A percentile compares a stretch with the other conserved stretches of the same genome.
These are phyloP conservation scores for Sonneratia caseolaris DNA, from an alignment of 345 rosid species.

Conservation along the genomic window DNA sequence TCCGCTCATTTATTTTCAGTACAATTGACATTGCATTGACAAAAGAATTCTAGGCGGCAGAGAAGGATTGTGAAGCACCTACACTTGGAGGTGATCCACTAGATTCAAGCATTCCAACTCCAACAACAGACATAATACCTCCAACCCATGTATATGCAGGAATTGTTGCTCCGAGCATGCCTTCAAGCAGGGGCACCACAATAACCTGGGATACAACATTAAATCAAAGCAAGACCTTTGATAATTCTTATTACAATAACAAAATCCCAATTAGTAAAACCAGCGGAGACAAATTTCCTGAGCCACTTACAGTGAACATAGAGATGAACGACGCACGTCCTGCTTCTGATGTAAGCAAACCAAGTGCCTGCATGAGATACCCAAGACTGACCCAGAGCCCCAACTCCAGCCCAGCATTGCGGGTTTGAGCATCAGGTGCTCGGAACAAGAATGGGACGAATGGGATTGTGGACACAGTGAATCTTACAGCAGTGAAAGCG, in stretches of 20 bases:
- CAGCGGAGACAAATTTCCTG: neutral
- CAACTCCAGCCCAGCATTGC: slow-evolving; percentile 53
- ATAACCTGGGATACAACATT: slow-evolving; percentile 28
- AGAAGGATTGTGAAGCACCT: slow-evolving; percentile 9
- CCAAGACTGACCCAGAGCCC: slow-evolving; percentile 59
- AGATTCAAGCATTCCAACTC: slow-evolving; percentile 54
- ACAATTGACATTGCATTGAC: neutral
- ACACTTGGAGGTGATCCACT: slow-evolving; percentile 55
- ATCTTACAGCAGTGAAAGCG: slow-evolving; percentile 41
- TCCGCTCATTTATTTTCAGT: neutral
- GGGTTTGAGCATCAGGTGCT: slow-evolving; percentile 33
- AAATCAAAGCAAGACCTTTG: neutral
- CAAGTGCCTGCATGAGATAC: slow-evolving; percentile 49
- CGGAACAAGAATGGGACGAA: slow-evolving; percentile 38
- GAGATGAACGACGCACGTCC: slow-evolving; percentile 52
- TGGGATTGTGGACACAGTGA: slow-evolving; percentile 40
- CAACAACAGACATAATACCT: slow-evolving; percentile 40
- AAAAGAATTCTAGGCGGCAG: neutral
- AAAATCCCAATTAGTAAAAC: neutral
- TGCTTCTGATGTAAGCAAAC: slow-evolving; percentile 46
- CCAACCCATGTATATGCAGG: slow-evolving; percentile 61
- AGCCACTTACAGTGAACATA: slow-evolving; percentile 40
- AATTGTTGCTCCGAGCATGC: slow-evolving; percentile 56
- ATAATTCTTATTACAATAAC: neutral
- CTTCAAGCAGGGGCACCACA: slow-evolving; percentile 62